These are phyloP conservation scores for Hypomontagnella monticulosa DNA, from an alignment of 495 filamentous ascomycete species.

Conservation along the genomic window DNA sequence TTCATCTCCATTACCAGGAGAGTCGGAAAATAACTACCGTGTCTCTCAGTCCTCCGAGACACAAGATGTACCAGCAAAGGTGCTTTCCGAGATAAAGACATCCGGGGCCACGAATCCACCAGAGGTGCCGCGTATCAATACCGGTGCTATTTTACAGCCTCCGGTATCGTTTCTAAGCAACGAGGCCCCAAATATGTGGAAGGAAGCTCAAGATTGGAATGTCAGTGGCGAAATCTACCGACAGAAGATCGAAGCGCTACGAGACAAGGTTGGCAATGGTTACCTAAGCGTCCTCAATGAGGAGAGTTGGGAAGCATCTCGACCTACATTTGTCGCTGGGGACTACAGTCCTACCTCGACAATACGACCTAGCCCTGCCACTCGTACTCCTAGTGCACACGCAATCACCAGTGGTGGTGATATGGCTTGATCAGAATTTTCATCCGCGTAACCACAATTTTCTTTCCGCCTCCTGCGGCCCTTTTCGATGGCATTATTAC, in stretches of 20 bases:
- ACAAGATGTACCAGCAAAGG: slow-evolving; percentile 32
- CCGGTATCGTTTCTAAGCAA: slow-evolving; percentile 53
- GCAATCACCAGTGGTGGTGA: slow-evolving; percentile 61
- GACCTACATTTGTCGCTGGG: slow-evolving; percentile 46
- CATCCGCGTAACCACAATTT: slow-evolving; percentile 38
- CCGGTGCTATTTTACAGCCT: slow-evolving; percentile 52
- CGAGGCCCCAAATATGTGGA: slow-evolving; percentile 51
- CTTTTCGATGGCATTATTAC: slow-evolving; percentile 24
- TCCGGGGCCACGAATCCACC: slow-evolving; percentile 43
- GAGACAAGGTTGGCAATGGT: slow-evolving; percentile 80
- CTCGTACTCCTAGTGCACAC: slow-evolving; percentile 59
- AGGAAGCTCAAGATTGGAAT: slow-evolving; percentile 68
- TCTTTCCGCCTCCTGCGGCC: slow-evolving; percentile 26
- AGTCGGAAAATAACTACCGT: slow-evolving; percentile 53
- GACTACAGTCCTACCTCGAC: slow-evolving; percentile 55
- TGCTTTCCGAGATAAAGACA: slow-evolving; percentile 44
- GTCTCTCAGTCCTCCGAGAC: slow-evolving; percentile 54
- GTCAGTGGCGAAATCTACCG: slow-evolving; percentile 80
- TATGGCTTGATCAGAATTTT: slow-evolving; percentile 51
- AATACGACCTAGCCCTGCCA: slow-evolving; percentile 53
- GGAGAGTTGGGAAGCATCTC: slow-evolving; percentile 66
- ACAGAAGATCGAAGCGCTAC: slow-evolving; percentile 84
- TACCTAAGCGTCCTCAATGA: slow-evolving; percentile 90
- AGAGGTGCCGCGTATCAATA: slow-evolving; percentile 59
- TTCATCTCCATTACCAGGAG: background rate